Conservation (phyloP, 2,329 filamentous ascomycete genomes). For the Botrytis galanthina region DNA sequence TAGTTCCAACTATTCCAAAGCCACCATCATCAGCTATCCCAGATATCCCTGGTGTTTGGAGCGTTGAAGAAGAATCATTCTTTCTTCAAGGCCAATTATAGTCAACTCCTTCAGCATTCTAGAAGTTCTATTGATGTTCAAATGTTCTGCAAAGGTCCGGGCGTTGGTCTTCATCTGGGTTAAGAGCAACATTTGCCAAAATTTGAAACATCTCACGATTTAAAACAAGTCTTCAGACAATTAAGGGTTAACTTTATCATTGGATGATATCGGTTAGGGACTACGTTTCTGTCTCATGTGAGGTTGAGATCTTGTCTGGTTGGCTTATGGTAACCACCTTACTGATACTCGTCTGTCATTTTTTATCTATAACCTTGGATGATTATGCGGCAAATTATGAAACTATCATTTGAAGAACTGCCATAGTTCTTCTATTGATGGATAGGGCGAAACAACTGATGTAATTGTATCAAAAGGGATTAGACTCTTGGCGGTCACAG, state of each 20-base stretch:
- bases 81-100: neutral
- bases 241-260: neutral
- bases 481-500: neutral
- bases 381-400: neutral
- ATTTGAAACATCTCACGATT: slow-evolving; percentile 4
- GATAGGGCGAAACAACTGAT: neutral
- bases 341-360: neutral
- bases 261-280: neutral
- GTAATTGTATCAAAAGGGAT: too few relatives aligned
- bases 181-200: neutral
- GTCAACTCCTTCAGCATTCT: neutral
- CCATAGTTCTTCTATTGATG: neutral
- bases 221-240: neutral
- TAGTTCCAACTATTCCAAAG: neutral
- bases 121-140: neutral
- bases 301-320: neutral
- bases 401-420: neutral
- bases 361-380: neutral
- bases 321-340: neutral
- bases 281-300: neutral
- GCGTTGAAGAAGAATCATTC: neutral
- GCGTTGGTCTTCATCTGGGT: neutral
- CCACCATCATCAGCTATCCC: neutral
- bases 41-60: neutral
- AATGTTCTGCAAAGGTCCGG: neutral